A percentile compares a stretch with the other conserved stretches of the same genome.
These are phyloP conservation scores for Didymella arachidicola DNA, from an alignment of 2,329 filamentous ascomycete species.

Conservation along the genomic window DNA sequence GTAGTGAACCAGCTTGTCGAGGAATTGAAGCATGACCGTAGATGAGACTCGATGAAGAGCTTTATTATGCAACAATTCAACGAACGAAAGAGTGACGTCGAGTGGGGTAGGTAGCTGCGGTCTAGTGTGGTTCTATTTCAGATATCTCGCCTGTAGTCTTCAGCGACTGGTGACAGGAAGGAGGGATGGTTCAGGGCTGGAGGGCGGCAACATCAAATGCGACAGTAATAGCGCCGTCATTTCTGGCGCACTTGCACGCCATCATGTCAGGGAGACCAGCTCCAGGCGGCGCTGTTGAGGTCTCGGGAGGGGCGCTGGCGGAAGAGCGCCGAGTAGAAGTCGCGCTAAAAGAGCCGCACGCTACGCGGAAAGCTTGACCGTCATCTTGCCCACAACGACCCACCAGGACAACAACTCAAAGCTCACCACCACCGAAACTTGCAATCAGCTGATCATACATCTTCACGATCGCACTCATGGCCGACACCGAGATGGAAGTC, in stretches of 20 bases:
- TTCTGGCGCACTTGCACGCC: background rate
- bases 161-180: background rate
- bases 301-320: constrained; percentile 2
- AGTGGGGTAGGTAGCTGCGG: constrained; percentile 13
- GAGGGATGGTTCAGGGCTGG: background rate
- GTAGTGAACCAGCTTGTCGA: constrained; percentile 41
- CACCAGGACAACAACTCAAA: constrained; percentile 8
- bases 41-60: background rate
- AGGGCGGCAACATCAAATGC: background rate
- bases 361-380: constrained; percentile 21
- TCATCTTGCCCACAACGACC: constrained; percentile 19
- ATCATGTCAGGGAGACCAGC: constrained; percentile 10
- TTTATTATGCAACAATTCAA: constrained; percentile 10
- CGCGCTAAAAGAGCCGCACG: constrained; percentile 13
- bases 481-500: constrained; percentile 58
- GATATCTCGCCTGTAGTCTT: background rate
- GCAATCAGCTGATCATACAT: constrained; percentile 11
- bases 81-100: constrained; percentile 23
- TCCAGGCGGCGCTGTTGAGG: constrained; percentile 1
- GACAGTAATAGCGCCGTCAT: constrained; percentile 2
- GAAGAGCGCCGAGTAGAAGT: constrained; percentile 1
- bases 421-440: constrained; percentile 13
- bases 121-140: constrained; percentile 17
- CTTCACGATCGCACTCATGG: constrained; percentile 43
- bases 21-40: constrained; percentile 35